Evolutionary conservation across 495 filamentous ascomycete species (phyloP).

Genomic region (Xylaria telfairii): DNA sequence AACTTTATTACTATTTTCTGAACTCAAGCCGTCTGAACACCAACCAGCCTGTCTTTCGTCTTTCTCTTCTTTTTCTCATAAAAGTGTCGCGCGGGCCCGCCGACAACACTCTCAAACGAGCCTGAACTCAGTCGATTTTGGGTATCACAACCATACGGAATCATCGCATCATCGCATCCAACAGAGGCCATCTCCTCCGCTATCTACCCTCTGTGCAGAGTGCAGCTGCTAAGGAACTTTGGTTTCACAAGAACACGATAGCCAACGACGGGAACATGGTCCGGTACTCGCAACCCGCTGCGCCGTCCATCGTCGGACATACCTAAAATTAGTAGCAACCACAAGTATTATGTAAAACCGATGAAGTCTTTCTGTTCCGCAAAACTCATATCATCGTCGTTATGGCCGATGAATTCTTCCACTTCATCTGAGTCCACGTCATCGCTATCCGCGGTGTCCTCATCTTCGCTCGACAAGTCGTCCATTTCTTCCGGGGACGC

Average conservation of each 20-base stretch:
- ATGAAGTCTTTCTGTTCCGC: conserved; percentile 56
- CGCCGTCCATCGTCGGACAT: not conserved
- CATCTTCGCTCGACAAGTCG: conserved; percentile 85
- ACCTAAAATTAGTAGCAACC: conserved; percentile 33
- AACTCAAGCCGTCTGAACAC: not conserved
- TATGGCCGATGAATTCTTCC: conserved; percentile 68
- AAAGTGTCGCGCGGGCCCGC: not conserved
- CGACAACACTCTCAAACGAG: not conserved
- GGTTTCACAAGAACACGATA: not conserved
- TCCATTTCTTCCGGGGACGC: conserved; percentile 62
- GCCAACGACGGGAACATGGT: conserved; percentile 9
- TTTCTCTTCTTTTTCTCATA: conserved; percentile 24
- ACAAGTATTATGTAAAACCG: conserved; percentile 41
- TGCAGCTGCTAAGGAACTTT: not conserved
- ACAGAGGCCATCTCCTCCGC: conserved; percentile 8
- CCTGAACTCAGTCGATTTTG: conserved; percentile 10
- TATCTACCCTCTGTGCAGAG: conserved; percentile 15
- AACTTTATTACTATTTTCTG: conserved; percentile 21
- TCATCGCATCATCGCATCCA: conserved; percentile 22
- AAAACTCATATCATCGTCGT: conserved; percentile 50
- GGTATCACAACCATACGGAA: conserved; percentile 30
- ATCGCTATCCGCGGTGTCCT: conserved; percentile 77
- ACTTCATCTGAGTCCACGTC: conserved; percentile 90
- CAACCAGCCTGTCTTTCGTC: conserved; percentile 13
- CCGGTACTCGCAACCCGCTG: not conserved